phyloP scores from a whole-genome alignment of 768 basidiomycete genomes.

The Tephrocybe sp. region DNA sequence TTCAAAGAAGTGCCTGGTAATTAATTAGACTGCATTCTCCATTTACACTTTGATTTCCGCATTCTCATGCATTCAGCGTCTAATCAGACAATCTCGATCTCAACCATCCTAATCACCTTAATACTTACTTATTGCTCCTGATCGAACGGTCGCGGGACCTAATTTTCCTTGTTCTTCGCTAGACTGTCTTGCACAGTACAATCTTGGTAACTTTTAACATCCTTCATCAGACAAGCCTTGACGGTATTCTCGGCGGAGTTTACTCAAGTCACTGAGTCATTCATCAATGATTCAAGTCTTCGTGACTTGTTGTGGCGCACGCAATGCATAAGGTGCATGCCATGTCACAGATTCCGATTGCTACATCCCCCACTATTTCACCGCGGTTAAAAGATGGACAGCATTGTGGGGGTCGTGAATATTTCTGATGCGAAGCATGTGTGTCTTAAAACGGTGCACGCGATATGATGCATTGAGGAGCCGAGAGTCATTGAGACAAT shows the following conservation, averaged over 20 bases:
- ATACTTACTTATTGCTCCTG: constrained; percentile 33
- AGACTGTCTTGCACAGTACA: background rate
- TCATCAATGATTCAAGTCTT: constrained; percentile 17
- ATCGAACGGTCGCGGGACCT: constrained; percentile 7
- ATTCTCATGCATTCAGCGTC: background rate
- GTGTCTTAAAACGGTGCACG: too few species aligned
- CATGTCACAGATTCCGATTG: background rate
- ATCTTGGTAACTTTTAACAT: too few species aligned
- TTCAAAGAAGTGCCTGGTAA: constrained; percentile 16
- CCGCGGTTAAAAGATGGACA: background rate
- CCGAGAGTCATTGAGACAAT: too few species aligned
- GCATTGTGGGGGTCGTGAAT: background rate
- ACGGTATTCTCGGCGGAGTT: constrained; percentile 18
- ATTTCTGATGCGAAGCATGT: too few species aligned
- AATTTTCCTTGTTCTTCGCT: background rate
- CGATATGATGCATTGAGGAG: too few species aligned
- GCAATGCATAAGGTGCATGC: constrained; percentile 1
- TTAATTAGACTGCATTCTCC: constrained; percentile 20
- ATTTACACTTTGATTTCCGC: constrained; percentile 11
- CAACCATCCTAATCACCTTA: constrained; percentile 46
- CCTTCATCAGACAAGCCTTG: constrained; percentile 1
- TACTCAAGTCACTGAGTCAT: constrained; percentile 18
- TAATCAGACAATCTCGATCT: constrained; percentile 28
- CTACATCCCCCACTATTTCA: background rate
- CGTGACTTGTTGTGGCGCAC: constrained; percentile 16